Conservation (phyloP, 139 green algal species). For the Chlorella sorokiniana region DNA sequence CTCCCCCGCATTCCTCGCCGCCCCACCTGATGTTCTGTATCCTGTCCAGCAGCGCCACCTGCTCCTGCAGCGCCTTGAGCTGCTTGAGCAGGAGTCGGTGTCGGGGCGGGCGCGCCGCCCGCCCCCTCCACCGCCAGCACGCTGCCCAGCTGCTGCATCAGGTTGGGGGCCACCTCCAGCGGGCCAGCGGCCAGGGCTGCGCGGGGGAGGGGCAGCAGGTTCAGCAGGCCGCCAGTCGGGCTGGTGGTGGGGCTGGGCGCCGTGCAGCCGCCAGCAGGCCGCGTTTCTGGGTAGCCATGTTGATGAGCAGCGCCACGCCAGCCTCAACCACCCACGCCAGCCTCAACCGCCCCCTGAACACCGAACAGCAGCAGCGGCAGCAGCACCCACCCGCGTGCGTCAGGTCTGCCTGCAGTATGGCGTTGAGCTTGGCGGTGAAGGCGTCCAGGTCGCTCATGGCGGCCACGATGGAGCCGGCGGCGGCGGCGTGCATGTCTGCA, state of each 20-base stretch:
- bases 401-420: slow-evolving; percentile 70
- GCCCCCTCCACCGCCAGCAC: slow-evolving; percentile 39
- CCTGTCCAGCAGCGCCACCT: slow-evolving; percentile 79
- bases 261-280: not conserved
- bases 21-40: slow-evolving; percentile 66
- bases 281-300: too few species aligned
- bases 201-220: not conserved
- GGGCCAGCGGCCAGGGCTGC: slow-evolving; percentile 50
- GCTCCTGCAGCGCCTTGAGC: slow-evolving; percentile 60
- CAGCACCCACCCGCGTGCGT: slow-evolving; percentile 34
- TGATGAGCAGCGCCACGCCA: not conserved
- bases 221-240: not conserved
- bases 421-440: slow-evolving; percentile 64
- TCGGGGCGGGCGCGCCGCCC: slow-evolving; percentile 32
- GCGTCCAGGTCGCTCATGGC: slow-evolving; percentile 68
- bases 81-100: slow-evolving; percentile 47
- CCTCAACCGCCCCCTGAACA: too few species aligned
- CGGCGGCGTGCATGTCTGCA: slow-evolving; percentile 11
- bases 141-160: slow-evolving; percentile 48
- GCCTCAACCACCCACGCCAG: too few species aligned
- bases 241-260: too few species aligned
- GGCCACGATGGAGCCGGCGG: slow-evolving; percentile 7
- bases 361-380: not conserved
- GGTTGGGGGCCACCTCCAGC: slow-evolving; percentile 48
- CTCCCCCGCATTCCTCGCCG: not conserved